Percentiles rank a stretch among this genome's conserved stretches.
Conservation (phyloP, 495 filamentous ascomycete species). For the Durotheca rogersii region DNA sequence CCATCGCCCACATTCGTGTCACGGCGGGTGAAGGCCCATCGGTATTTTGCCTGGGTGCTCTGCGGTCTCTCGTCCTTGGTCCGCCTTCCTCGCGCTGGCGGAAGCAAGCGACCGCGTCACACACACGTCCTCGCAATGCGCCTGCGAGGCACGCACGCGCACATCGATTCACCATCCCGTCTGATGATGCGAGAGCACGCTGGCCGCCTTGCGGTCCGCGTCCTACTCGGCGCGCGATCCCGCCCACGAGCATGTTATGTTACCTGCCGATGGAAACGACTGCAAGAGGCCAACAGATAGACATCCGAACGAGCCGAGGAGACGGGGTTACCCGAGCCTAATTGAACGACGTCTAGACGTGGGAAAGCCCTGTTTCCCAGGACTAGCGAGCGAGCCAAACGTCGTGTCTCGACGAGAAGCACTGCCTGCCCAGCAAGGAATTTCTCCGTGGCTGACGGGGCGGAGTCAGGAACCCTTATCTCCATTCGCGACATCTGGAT, state of each 20-base stretch:
- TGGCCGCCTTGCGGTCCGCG: constrained; percentile 3
- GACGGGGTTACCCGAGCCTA: constrained; percentile 28
- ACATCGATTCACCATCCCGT: constrained; percentile 13
- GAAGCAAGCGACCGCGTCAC: constrained; percentile 3
- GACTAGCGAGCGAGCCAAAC: constrained; percentile 13
- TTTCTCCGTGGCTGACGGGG: constrained; percentile 6
- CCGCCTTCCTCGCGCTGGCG: constrained; percentile 10
- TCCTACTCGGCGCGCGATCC: constrained; percentile 11
- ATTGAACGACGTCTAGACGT: constrained; percentile 28
- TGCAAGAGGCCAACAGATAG: constrained; percentile 16
- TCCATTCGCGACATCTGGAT: background rate
- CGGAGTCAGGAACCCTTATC: background rate
- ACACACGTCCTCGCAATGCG: background rate
- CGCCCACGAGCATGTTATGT: constrained; percentile 11
- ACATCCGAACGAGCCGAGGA: constrained; percentile 24
- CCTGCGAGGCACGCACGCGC: constrained; percentile 12
- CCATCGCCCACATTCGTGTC: background rate
- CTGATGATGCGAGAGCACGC: constrained; percentile 3
- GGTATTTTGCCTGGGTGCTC: constrained; percentile 7
- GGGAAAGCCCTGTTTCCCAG: too few relatives aligned
- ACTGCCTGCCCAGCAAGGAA: constrained; percentile 14
- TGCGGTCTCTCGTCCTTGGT: constrained; percentile 9
- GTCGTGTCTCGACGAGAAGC: background rate
- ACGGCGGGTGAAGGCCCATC: constrained; percentile 10
- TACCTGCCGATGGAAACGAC: constrained; percentile 12